Evolutionary conservation across 2,329 filamentous ascomycete genomes (phyloP).

Genomic region (Zelopaecilomyces penicillatus): DNA sequence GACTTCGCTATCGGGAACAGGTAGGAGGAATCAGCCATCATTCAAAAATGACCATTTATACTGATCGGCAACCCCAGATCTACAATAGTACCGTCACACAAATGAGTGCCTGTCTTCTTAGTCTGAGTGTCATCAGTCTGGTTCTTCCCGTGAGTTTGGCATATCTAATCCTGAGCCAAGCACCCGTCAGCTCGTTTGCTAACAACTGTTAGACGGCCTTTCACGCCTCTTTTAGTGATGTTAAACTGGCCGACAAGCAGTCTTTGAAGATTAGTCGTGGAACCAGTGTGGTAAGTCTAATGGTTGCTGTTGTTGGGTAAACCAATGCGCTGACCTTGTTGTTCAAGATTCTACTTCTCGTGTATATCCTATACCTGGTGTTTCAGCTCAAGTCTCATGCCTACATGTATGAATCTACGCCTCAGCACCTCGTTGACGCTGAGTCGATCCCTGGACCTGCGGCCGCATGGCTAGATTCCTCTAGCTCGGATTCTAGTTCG

Average conservation of each 20-base stretch:
- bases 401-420: slow-evolving; percentile 87
- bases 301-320: slow-evolving; percentile 2
- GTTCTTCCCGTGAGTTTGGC: slow-evolving; percentile 60
- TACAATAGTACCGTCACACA: slow-evolving; percentile 95
- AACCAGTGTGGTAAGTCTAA: slow-evolving; percentile 64
- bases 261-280: slow-evolving; percentile 82
- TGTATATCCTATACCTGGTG: slow-evolving; percentile 75
- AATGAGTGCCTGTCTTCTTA: slow-evolving; percentile 90
- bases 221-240: slow-evolving; percentile 71
- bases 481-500: slow-evolving; percentile 46
- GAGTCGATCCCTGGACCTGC: slow-evolving; percentile 80
- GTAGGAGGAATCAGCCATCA: slow-evolving; percentile 27
- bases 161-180: not conserved
- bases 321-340: slow-evolving; percentile 12
- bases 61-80: slow-evolving; percentile 40
- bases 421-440: slow-evolving; percentile 86
- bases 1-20: slow-evolving; percentile 80
- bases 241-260: slow-evolving; percentile 52
- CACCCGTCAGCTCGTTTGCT: slow-evolving; percentile 30
- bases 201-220: slow-evolving; percentile 63
- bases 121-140: slow-evolving; percentile 81
- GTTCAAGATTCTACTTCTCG: slow-evolving; percentile 60
- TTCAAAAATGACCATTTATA: not conserved
- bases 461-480: slow-evolving; percentile 71
- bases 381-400: slow-evolving; percentile 90